Evolutionary conservation across 2,329 filamentous ascomycete species (phyloP).

Genomic region (Epichloe amarillans): DNA sequence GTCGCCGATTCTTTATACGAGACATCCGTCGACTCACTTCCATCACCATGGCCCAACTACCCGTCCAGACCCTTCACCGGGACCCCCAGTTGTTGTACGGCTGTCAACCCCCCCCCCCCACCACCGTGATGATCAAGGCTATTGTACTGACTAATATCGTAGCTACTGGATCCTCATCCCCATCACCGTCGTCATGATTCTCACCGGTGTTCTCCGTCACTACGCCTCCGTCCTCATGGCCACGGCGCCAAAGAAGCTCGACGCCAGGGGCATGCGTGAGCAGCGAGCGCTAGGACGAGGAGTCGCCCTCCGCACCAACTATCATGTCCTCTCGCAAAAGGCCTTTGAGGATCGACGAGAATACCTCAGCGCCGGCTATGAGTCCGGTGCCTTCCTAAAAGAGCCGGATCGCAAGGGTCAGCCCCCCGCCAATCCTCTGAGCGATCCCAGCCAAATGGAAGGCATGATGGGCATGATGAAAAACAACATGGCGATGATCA

Average conservation of each 20-base stretch:
- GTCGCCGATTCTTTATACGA: not conserved
- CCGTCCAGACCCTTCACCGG: slow-evolving; percentile 90
- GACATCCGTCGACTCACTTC: slow-evolving; percentile 2
- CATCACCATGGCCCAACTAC: slow-evolving; percentile 61
- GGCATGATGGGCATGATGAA: slow-evolving; percentile 99
- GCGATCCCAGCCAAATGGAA: slow-evolving; percentile 92
- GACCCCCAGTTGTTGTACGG: slow-evolving; percentile 92
- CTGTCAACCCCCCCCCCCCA: too few relatives aligned
- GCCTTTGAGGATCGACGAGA: slow-evolving; percentile 74
- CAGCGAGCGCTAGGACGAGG: slow-evolving; percentile 75
- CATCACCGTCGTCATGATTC: slow-evolving; percentile 94
- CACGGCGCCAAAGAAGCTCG: slow-evolving; percentile 67
- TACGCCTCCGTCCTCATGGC: slow-evolving; percentile 91
- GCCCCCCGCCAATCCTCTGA: slow-evolving; percentile 89
- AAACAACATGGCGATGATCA: slow-evolving; percentile 99
- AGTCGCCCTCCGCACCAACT: slow-evolving; percentile 72
- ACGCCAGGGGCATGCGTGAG: slow-evolving; percentile 66
- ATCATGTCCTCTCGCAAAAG: slow-evolving; percentile 61
- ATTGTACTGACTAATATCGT: slow-evolving; percentile 4
- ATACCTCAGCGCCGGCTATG: slow-evolving; percentile 66
- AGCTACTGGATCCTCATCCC: slow-evolving; percentile 99
- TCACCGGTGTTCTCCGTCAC: slow-evolving; percentile 91
- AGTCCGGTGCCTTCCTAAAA: slow-evolving; percentile 79
- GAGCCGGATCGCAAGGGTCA: slow-evolving; percentile 77
- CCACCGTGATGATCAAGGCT: not conserved